A percentile compares a stretch with the other conserved stretches of the same genome.
Conservation (phyloP, 225 moss, liverwort and hornwort genomes). For the Rhytidiadelphus loreus region DNA sequence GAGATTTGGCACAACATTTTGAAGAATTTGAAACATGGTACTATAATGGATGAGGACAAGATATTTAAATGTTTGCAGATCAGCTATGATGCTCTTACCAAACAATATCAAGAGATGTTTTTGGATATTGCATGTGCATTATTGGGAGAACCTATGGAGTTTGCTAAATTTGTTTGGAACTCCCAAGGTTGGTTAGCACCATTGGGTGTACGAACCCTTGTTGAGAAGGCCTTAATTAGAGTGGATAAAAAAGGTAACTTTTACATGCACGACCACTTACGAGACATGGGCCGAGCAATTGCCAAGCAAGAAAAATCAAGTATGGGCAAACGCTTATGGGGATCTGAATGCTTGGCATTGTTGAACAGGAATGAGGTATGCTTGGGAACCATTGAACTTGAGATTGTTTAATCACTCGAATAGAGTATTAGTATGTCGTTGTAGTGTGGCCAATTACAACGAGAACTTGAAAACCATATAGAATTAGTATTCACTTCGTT, state of each 20-base stretch:
- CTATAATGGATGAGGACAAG: background rate
- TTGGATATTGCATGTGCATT: background rate
- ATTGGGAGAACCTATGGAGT: rapidly evolving
- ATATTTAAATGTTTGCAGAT: background rate
- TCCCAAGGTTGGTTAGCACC: background rate
- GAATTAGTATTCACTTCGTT: rapidly evolving
- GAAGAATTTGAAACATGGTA: background rate
- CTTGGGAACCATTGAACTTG: background rate
- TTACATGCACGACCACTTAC: background rate
- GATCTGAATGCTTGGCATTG: too few species aligned
- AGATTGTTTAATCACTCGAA: background rate
- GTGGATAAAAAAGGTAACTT: background rate
- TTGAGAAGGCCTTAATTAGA: background rate
- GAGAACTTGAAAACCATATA: too few species aligned
- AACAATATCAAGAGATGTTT: background rate
- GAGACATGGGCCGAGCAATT: background rate
- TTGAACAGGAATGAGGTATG: background rate
- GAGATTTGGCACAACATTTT: background rate
- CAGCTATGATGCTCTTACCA: background rate
- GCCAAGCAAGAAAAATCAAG: too few species aligned
- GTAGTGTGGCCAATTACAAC: rapidly evolving
- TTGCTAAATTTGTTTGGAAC: background rate
- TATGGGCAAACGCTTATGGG: too few species aligned
- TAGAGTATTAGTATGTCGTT: background rate
- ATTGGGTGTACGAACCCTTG: background rate